Conservation (phyloP, 345 rosid genomes). For the Citrus trifoliata region DNA sequence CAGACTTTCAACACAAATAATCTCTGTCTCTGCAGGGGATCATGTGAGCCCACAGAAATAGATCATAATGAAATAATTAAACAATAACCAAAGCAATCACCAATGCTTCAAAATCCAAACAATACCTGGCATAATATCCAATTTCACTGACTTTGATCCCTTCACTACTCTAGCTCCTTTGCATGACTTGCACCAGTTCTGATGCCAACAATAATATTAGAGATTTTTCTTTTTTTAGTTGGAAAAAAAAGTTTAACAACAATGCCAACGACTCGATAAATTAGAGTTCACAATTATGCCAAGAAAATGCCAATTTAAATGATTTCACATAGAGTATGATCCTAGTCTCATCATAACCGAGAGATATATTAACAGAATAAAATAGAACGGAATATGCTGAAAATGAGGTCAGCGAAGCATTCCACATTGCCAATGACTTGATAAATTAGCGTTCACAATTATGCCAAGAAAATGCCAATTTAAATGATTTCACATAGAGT, state of each 20-base stretch:
- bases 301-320: background rate
- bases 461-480: background rate
- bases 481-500: background rate
- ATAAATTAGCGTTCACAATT: background rate
- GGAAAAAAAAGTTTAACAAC: background rate
- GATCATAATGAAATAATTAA: background rate
- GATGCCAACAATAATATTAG: slow-evolving; percentile 24
- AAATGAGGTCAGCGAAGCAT: slow-evolving; percentile 13
- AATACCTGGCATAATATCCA: slow-evolving; percentile 83
- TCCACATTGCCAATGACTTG: slow-evolving; percentile 50
- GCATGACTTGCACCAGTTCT: slow-evolving; percentile 92
- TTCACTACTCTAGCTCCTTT: slow-evolving; percentile 71
- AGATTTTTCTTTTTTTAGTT: background rate
- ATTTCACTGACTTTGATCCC: slow-evolving; percentile 79
- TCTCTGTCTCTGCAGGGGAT: background rate
- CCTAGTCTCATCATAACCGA: background rate
- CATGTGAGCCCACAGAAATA: background rate
- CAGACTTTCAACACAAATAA: background rate
- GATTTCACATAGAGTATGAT: background rate
- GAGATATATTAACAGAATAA: background rate
- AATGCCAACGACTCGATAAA: background rate
- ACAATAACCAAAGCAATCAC: slow-evolving; percentile 1
- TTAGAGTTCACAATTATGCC: background rate
- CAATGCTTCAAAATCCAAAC: background rate
- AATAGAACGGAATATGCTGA: background rate